Evolutionary conservation across 1,284 basidiomycete species (phyloP), one percentile per base, ranked within the genome.

Genomic region (Polyporus tsugae): DNA sequence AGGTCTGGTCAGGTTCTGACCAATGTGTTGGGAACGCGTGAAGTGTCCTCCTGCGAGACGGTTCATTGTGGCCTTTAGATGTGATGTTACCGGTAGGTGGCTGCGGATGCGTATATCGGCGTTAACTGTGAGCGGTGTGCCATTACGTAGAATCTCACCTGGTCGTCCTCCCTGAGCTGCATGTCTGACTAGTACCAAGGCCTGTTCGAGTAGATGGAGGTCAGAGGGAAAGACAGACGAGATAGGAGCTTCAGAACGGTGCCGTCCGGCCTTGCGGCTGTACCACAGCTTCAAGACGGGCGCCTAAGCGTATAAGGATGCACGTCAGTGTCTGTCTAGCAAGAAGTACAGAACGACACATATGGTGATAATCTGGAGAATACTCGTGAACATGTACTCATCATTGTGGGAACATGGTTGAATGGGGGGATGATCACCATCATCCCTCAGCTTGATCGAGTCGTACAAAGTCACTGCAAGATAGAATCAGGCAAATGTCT

Each of bases 161-260:
- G 46, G 22, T 13, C 10, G 22, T 49, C 22, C 22, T 49, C 22
- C 46, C 46, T 11, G 10, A 49, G 46, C 22, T 49, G 46, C 46
- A 49, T 49, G 11, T 25, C 11, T 25, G n/a, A 49, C 11, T 25
- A 25, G 22, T 11, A 13, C 4, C 10, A 25, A 25, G 22, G 5
- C 13, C 4, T 22, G 46, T 25, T 49, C 11, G 22, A 25, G 46
- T 49, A 25, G 46, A 25, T 49, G 46, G 46, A 49, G 22, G 82
- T 52, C 0, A 83, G 77, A 9, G 78, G 77, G 13, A 69, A 70
- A 19, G 72, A 65, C 22, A 80, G 49, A 58, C 80, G 75, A 0
- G 66, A 68, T 0, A 73, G 63, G 2, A 76, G 52, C 41, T 73
- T 19, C 70, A 75, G 29, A 13, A 63, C 67, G 36, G 68, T 58